A percentile compares a stretch with the other conserved stretches of the same genome.
Evolutionary conservation across 306 rosid genomes (phyloP).

Genomic region (Cicer pinnatifidum): DNA sequence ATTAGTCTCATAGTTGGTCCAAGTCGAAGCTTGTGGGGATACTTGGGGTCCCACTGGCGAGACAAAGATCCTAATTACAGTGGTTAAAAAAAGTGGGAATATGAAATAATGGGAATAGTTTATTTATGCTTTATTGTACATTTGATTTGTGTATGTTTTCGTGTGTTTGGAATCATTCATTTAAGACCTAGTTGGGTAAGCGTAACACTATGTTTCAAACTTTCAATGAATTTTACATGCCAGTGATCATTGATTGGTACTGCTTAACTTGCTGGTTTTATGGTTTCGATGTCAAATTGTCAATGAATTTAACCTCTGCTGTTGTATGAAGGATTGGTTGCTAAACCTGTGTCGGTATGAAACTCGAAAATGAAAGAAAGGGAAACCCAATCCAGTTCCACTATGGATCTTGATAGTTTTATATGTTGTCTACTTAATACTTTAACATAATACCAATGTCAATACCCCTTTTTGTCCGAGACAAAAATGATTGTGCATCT

Average conservation of each 20-base stretch:
- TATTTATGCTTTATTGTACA: constrained; percentile 16
- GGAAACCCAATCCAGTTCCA: neutral
- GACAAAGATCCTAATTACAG: neutral
- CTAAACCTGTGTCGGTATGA: neutral
- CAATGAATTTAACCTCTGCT: neutral
- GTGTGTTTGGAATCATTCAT: constrained; percentile 25
- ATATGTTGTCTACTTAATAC: neutral
- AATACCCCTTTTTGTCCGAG: neutral
- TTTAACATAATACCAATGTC: neutral
- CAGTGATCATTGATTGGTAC: neutral
- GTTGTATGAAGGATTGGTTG: constrained; percentile 10
- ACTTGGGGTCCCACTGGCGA: neutral
- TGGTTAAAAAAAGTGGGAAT: neutral
- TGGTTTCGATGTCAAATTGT: constrained; percentile 6
- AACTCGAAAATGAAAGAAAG: neutral
- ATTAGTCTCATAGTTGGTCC: neutral
- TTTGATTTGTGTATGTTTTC: constrained; percentile 27
- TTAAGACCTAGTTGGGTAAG: neutral
- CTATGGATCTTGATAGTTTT: neutral
- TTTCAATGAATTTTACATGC: neutral
- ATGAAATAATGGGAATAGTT: neutral
- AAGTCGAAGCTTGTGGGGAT: neutral
- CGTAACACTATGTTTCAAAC: neutral
- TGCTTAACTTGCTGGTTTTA: neutral
- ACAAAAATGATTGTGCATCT: neutral